These are phyloP conservation scores for Primulina huaijiensis DNA, from an alignment of 257 asterid species.

Conservation along the genomic window DNA sequence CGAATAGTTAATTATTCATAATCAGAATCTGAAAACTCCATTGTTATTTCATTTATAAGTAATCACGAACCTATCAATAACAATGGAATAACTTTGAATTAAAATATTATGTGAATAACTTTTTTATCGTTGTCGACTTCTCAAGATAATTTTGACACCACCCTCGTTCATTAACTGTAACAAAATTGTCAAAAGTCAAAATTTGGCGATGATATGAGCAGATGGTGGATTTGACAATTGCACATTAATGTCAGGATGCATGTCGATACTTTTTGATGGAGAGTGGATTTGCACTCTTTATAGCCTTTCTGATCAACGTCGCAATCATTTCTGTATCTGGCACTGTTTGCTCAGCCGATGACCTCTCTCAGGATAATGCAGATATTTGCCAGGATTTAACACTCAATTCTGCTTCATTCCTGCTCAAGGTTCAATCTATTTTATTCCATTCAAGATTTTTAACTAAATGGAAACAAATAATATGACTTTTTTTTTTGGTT, in stretches of 20 bases:
- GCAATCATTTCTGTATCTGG: slow-evolving; percentile 76
- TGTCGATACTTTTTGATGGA: slow-evolving; percentile 75
- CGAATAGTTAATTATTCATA: too few species aligned
- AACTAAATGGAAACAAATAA: neutral
- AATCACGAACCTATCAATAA: too few species aligned
- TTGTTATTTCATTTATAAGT: too few species aligned
- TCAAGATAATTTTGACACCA: too few species aligned
- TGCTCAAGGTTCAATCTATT: slow-evolving; percentile 55
- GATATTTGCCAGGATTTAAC: slow-evolving; percentile 63
- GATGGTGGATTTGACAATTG: too few species aligned
- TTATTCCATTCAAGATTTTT: neutral
- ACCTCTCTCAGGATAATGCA: slow-evolving; percentile 30
- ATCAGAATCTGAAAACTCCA: too few species aligned
- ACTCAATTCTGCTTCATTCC: slow-evolving; percentile 83
- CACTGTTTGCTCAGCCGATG: slow-evolving; percentile 54
- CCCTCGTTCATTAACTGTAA: too few species aligned
- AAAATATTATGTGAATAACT: too few species aligned
- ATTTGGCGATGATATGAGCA: too few species aligned
- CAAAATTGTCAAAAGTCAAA: too few species aligned
- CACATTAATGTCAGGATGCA: slow-evolving; percentile 53
- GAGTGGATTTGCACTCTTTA: slow-evolving; percentile 74
- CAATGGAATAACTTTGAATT: too few species aligned
- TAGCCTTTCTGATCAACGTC: slow-evolving; percentile 74
- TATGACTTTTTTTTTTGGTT: neutral
- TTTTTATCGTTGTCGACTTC: too few species aligned